Conservation (phyloP, 257 asterid species). For the Penstemon davidsonii region DNA sequence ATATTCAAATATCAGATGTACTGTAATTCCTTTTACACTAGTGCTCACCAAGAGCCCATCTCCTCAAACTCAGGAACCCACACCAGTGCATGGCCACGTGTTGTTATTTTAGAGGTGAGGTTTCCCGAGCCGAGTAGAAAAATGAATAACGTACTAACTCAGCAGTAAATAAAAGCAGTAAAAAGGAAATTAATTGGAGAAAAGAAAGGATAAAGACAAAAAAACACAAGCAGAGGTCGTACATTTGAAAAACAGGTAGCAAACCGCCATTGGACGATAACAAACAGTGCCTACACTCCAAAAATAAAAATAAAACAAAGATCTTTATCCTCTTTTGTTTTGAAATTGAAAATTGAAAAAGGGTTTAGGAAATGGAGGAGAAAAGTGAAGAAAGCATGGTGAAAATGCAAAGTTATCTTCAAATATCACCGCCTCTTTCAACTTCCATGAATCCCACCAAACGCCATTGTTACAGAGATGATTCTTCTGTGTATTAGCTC, state of each 20-base stretch:
- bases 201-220: conserved; percentile 7
- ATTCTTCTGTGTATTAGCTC: conserved; percentile 38
- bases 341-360: neutral
- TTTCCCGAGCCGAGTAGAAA: no score
- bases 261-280: conserved; percentile 48
- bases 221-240: conserved; percentile 31
- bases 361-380: conserved; percentile 26
- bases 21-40: no score
- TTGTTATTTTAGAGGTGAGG: no score
- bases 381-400: conserved; percentile 34
- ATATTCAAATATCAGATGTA: no score
- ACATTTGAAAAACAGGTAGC: conserved; percentile 51
- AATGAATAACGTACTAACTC: no score
- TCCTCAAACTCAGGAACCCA: no score
- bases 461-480: conserved; percentile 33
- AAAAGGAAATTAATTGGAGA: neutral
- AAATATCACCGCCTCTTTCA: conserved; percentile 16
- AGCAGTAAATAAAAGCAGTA: no score
- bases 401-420: conserved; percentile 35
- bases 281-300: neutral
- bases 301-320: neutral
- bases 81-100: no score
- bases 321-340: neutral
- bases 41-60: no score
- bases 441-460: conserved; percentile 29